These are phyloP conservation scores for Pleochaeta shiraiana DNA, from an alignment of 2,329 filamentous ascomycete genomes.

Conservation along the genomic window DNA sequence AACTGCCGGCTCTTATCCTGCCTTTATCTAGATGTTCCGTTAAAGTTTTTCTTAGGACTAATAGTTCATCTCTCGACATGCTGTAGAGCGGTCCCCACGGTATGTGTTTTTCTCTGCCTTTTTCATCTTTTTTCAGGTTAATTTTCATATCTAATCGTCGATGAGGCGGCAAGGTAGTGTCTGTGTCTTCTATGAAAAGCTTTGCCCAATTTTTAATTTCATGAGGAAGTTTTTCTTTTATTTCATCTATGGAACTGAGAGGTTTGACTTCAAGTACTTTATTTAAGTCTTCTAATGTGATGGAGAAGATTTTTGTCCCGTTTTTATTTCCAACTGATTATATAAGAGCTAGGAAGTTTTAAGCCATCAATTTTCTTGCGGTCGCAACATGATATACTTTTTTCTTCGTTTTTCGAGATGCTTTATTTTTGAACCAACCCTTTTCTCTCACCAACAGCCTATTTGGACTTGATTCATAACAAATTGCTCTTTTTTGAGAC, in stretches of 20 bases:
- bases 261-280: not conserved
- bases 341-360: not conserved
- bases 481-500: not conserved
- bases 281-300: not conserved
- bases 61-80: too few species aligned
- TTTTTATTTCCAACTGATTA: not conserved
- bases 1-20: not conserved
- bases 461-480: not conserved
- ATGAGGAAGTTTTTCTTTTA: not conserved
- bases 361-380: not conserved
- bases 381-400: not conserved
- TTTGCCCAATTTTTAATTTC: not conserved
- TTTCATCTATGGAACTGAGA: not conserved
- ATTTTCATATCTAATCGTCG: not conserved
- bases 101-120: not conserved
- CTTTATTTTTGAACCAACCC: not conserved
- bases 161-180: not conserved
- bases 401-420: not conserved
- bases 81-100: too few species aligned
- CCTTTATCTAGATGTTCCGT: not conserved
- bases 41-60: too few species aligned
- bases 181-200: not conserved
- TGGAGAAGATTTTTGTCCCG: not conserved
- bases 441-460: not conserved
- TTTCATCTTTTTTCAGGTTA: not conserved